Base-by-base conservation (phyloP, 208 protist species). In the Tritrichomonas foetus region DNA sequence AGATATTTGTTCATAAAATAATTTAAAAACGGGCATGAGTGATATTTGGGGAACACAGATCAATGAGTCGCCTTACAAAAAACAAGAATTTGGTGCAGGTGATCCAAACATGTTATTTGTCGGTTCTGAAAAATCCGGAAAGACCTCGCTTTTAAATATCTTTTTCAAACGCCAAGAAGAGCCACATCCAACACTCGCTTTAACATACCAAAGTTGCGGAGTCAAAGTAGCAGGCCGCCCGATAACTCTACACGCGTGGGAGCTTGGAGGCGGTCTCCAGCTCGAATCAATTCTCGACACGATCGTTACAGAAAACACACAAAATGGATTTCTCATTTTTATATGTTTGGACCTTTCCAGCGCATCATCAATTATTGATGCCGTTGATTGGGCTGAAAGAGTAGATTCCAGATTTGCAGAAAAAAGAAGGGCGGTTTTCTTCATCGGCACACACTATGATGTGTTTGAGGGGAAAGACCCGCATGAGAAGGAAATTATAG, bases 51-150 rank as follows among this genome's bases (percentile, higher is more conserved):
- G 64, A 8, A 8, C 11, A 69, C n/a, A 33, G 16, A 69, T 69
- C n/a, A 11, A 69, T n/a, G 3, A 69, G 8, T 69, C 64, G 5
- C 27, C 64, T 33, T 33, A 33, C 8, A 11, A 16, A 3, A 16
- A 69, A 69, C 9, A 49, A 84, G n/a, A 33, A 53, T 53, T 47
- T n/a, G 74, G 74, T 22, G 44, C 74, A 30, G 36, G 41, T n/a
- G 74, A 84, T 49, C 36, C 74, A 47, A 33, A 84, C 41, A 1
- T 84, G 49, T 84, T 84, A 84, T 84, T 84, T 53, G 44, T 84
- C n/a, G 74, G 74, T 1, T 33, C n/a, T 20, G 74, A 84, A 84
- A 36, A 53, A 53, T 84, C 74, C 25, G 74, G 74, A 11, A 84
- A 84, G 53, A 53, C 74, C 9, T 53, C 74, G 1, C n/a, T 84